phyloP scores from a whole-genome alignment of 495 filamentous ascomycete genomes.

The Aspergillus kassunensis region DNA sequence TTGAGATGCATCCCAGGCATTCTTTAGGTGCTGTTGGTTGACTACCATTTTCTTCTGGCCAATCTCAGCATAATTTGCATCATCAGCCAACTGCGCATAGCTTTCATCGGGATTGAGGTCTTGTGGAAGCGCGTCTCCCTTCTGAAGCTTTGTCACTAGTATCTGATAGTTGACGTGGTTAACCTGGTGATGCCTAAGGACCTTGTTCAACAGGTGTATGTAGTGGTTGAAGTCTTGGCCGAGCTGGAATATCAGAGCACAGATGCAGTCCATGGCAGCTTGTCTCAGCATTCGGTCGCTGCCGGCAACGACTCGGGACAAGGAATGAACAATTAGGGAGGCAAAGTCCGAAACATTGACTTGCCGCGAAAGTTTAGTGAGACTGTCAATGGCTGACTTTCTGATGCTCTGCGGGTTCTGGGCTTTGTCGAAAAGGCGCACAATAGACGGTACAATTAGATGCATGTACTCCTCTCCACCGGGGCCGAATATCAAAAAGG shows the following conservation, averaged over 20 bases:
- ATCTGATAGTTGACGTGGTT: constrained; percentile 85
- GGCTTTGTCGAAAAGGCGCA: constrained; percentile 82
- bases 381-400: constrained; percentile 87
- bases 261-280: constrained; percentile 91
- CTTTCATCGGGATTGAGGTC: constrained; percentile 87
- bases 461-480: constrained; percentile 99
- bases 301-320: constrained; percentile 72
- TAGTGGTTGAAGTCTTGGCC: constrained; percentile 94
- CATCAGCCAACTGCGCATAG: constrained; percentile 73
- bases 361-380: constrained; percentile 90
- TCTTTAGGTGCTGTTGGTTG: constrained; percentile 95
- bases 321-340: constrained; percentile 86
- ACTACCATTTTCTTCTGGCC: constrained; percentile 89
- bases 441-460: constrained; percentile 93
- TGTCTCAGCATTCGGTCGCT: constrained; percentile 69
- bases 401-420: constrained; percentile 72
- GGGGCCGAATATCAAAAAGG: constrained; percentile 92
- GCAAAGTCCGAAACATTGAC: constrained; percentile 98
- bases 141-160: constrained; percentile 84
- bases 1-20: constrained; percentile 92
- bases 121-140: constrained; percentile 88
- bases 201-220: constrained; percentile 83
- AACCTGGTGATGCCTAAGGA: constrained; percentile 61
- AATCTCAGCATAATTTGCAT: constrained; percentile 74
- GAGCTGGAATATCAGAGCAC: constrained; percentile 91